Evolutionary conservation across 1,284 basidiomycete species (phyloP).

Genomic region (Coniferiporia weirii): DNA sequence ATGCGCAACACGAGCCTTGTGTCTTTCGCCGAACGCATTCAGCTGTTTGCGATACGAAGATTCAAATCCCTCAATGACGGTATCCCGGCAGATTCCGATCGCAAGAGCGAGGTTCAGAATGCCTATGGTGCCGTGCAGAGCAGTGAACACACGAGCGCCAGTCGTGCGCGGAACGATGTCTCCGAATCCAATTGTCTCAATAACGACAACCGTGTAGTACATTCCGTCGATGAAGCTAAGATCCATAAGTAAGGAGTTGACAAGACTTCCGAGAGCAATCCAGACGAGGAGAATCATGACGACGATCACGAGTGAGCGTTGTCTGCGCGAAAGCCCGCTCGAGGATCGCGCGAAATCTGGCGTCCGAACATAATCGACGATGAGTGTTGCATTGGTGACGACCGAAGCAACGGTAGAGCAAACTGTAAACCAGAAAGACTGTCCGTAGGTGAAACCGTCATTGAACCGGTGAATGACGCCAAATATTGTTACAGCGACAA

Average conservation of each 20-base stretch:
- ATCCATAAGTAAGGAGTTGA: conserved; percentile 53
- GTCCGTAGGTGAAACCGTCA: conserved; percentile 67
- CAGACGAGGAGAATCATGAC: conserved; percentile 72
- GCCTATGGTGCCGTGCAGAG: conserved; percentile 52
- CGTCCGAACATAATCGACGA: conserved; percentile 56
- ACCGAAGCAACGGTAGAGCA: conserved; percentile 70
- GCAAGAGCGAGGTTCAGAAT: conserved; percentile 49
- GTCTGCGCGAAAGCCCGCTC: conserved; percentile 72
- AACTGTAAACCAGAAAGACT: conserved; percentile 78
- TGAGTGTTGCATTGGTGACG: conserved; percentile 65
- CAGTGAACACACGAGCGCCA: conserved; percentile 49
- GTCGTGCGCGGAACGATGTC: conserved; percentile 56
- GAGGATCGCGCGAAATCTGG: conserved; percentile 49
- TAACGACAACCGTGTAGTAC: conserved; percentile 65
- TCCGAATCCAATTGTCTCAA: conserved; percentile 78
- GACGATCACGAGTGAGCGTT: conserved; percentile 72
- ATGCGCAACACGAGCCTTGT: conserved; percentile 18
- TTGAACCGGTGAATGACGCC: conserved; percentile 59
- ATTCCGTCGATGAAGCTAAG: conserved; percentile 64
- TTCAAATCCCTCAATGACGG: conserved; percentile 33
- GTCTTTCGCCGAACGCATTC: conserved; percentile 17
- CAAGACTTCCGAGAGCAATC: conserved; percentile 62
- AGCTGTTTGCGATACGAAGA: conserved; percentile 25
- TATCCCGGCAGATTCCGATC: conserved; percentile 33
- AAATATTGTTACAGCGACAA: conserved; percentile 56